Percentiles rank a stretch among this genome's conserved stretches.
phyloP scores from a whole-genome alignment of 306 rosid species.

The Vigna angularis region DNA sequence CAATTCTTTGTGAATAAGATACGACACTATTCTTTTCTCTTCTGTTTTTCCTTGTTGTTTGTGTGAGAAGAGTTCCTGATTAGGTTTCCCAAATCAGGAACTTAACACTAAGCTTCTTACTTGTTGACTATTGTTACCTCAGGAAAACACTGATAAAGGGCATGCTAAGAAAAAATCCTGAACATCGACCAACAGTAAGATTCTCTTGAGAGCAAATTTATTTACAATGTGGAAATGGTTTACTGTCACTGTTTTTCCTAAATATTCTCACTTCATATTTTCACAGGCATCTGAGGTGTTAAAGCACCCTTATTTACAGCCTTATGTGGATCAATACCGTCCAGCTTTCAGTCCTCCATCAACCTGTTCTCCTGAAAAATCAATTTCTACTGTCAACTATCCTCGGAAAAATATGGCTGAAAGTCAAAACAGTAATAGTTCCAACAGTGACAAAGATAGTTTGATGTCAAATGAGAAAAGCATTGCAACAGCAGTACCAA shows the following conservation, averaged over 20 bases:
- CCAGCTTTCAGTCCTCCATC: slow-evolving; percentile 70
- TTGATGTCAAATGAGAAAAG: slow-evolving; percentile 75
- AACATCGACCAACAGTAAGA: slow-evolving; percentile 93
- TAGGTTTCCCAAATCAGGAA: too few relatives aligned
- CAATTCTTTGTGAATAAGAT: too few relatives aligned
- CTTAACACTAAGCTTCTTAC: slow-evolving; percentile 39
- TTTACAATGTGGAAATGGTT: slow-evolving; percentile 25
- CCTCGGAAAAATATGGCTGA: slow-evolving; percentile 79
- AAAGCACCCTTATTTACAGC: slow-evolving; percentile 96
- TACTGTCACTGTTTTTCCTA: slow-evolving; percentile 31
- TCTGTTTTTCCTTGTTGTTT: too few relatives aligned
- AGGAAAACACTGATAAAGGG: slow-evolving; percentile 97
- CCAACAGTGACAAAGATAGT: slow-evolving; percentile 90
- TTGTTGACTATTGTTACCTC: slow-evolving; percentile 43
- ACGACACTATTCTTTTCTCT: too few relatives aligned
- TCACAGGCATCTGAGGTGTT: slow-evolving; percentile 92
- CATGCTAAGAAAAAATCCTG: slow-evolving; percentile 96
- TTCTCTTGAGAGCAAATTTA: slow-evolving; percentile 38
- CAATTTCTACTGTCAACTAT: slow-evolving; percentile 50
- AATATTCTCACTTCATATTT: slow-evolving; percentile 41
- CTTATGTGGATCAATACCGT: slow-evolving; percentile 81
- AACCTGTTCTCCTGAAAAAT: slow-evolving; percentile 60
- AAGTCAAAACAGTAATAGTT: slow-evolving; percentile 87
- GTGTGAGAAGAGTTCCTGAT: too few relatives aligned
- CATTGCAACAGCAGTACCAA: slow-evolving; percentile 46